These are phyloP conservation scores for Magnaporthales sp. DNA, from an alignment of 2,329 filamentous ascomycete species.

Conservation along the genomic window DNA sequence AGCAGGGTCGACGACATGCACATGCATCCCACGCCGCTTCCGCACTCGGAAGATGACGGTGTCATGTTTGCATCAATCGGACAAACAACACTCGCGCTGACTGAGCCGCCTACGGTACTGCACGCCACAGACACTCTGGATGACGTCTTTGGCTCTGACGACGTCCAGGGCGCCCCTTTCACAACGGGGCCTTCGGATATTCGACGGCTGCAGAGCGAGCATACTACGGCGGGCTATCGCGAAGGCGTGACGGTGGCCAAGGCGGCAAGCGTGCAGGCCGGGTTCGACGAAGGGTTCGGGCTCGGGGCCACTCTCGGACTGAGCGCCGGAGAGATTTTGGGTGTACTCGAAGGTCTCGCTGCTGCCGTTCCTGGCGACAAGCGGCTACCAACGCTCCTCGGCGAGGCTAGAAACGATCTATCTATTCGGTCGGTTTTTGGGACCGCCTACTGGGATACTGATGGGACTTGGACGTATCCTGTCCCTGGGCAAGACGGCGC, in stretches of 20 bases:
- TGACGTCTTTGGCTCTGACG: constrained; percentile 13
- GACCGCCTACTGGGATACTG: constrained; percentile 55
- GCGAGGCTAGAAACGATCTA: constrained; percentile 49
- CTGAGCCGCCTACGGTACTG: neutral
- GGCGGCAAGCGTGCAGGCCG: constrained; percentile 65
- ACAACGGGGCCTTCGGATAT: constrained; percentile 48
- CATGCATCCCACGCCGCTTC: constrained; percentile 10
- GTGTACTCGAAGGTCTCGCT: constrained; percentile 65
- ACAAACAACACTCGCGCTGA: neutral
- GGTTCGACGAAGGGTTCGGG: constrained; percentile 86
- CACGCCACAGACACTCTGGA: constrained; percentile 9
- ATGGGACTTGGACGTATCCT: constrained; percentile 63
- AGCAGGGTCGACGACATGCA: constrained; percentile 8
- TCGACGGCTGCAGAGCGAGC: constrained; percentile 62
- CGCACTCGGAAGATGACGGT: constrained; percentile 9
- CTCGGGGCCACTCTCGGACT: constrained; percentile 76
- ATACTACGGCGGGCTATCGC: constrained; percentile 76
- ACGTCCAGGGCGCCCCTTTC: neutral
- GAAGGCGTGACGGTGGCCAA: constrained; percentile 78
- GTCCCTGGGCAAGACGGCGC: constrained; percentile 23
- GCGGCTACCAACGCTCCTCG: constrained; percentile 25
- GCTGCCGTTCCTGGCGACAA: constrained; percentile 30
- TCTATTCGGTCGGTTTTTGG: constrained; percentile 55
- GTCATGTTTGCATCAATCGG: neutral
- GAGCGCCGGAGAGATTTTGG: constrained; percentile 65